These are phyloP conservation scores for Globisporangium okanoganense DNA, from an alignment of 352 stramenopile genomes.

Conservation along the genomic window DNA sequence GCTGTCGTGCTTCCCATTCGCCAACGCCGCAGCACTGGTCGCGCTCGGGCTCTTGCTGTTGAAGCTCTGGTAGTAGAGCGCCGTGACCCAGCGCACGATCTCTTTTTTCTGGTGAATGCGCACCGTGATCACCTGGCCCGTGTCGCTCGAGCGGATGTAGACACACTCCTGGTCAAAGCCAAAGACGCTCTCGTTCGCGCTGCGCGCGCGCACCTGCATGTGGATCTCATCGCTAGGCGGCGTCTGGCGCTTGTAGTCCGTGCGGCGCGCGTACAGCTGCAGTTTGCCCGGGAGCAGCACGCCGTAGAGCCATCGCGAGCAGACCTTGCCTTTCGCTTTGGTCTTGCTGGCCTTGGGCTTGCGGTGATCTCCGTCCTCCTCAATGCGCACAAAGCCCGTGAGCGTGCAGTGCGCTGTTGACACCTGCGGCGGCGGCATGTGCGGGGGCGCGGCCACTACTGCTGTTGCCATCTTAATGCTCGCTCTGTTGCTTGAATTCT, in stretches of 20 bases:
- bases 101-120: conserved; percentile 62
- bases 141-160: conserved; percentile 44
- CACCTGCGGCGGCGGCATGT: neutral
- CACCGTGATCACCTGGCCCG: conserved; percentile 34
- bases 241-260: conserved; percentile 53
- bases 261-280: conserved; percentile 48
- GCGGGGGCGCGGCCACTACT: neutral
- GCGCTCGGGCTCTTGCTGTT: conserved; percentile 7
- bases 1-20: conserved; percentile 13
- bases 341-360: neutral
- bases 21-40: neutral
- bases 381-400: conserved; percentile 51
- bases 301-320: conserved; percentile 56
- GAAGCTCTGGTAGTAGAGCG: conserved; percentile 59
- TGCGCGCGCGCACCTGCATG: conserved; percentile 35
- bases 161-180: conserved; percentile 59
- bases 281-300: conserved; percentile 38
- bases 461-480: neutral
- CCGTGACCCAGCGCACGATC: conserved; percentile 58
- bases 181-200: conserved; percentile 49
- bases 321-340: conserved; percentile 23
- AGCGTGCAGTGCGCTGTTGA: conserved; percentile 16
- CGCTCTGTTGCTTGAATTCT: neutral
- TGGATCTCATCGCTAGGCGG: conserved; percentile 36
- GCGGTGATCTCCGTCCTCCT: conserved; percentile 31